A percentile compares a stretch with the other conserved stretches of the same genome.
phyloP scores from a whole-genome alignment of 1,284 basidiomycete species.

The Pterulicium gracile region DNA sequence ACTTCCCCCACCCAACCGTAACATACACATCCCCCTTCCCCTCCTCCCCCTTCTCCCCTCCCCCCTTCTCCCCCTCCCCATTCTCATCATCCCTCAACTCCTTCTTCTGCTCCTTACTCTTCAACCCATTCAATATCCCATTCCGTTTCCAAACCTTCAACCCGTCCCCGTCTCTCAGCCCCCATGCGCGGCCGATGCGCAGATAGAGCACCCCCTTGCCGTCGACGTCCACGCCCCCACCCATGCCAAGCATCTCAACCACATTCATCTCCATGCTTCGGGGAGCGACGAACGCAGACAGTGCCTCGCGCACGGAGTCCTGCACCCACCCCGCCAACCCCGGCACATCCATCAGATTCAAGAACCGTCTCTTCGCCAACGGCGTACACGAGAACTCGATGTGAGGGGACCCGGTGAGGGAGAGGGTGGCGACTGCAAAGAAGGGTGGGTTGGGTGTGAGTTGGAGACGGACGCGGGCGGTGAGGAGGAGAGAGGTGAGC shows the following conservation, averaged over 20 bases:
- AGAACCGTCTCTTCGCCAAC: conserved; percentile 44
- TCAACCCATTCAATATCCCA: background rate
- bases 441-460: conserved; percentile 70
- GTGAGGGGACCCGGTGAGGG: conserved; percentile 70
- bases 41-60: conserved; percentile 10
- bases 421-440: conserved; percentile 33
- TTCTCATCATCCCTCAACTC: no score
- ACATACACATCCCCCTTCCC: conserved; percentile 27
- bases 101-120: background rate
- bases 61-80: conserved; percentile 18
- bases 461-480: conserved; percentile 68
- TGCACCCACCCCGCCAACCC: conserved; percentile 70
- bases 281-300: conserved; percentile 52
- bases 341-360: conserved; percentile 77
- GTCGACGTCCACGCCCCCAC: conserved; percentile 57
- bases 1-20: conserved; percentile 30
- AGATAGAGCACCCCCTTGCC: conserved; percentile 61
- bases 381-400: conserved; percentile 70
- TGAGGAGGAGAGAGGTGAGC: conserved; percentile 63
- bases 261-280: conserved; percentile 68
- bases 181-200: conserved; percentile 54
- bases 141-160: conserved; percentile 20
- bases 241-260: conserved; percentile 43
- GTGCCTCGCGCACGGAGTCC: conserved; percentile 61
- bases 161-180: conserved; percentile 43